phyloP scores from a whole-genome alignment of 441 rosid genomes.

The Arabidopsis hybrid region DNA sequence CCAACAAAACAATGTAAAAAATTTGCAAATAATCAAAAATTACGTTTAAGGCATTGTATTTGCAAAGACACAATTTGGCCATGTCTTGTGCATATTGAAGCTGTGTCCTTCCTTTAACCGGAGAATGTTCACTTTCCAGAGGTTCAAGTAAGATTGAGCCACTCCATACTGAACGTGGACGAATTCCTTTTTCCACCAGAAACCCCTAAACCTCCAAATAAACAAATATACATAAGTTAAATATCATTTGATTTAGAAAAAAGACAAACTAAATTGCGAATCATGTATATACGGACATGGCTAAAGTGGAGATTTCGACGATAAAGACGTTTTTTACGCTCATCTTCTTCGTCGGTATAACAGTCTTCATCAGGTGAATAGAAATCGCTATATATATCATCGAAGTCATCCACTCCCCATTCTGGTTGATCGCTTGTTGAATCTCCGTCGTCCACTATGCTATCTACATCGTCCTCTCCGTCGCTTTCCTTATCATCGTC shows the following conservation, averaged over 20 bases:
- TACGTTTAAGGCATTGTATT: background rate
- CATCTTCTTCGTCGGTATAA: conserved; percentile 2
- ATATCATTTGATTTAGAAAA: too few relatives aligned
- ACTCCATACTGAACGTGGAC: background rate
- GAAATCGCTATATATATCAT: background rate
- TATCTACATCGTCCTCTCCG: background rate
- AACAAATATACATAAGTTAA: too few relatives aligned
- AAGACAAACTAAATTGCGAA: background rate
- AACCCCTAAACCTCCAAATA: background rate
- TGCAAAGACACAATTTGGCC: background rate
- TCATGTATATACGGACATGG: background rate
- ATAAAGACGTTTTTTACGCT: background rate
- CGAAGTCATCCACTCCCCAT: background rate
- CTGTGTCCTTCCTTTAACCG: background rate
- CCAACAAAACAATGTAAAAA: background rate
- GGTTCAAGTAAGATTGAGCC: background rate
- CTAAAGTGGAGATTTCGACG: background rate
- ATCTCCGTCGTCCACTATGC: background rate
- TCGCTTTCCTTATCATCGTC: background rate
- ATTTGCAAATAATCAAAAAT: background rate
- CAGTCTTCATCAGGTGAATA: background rate
- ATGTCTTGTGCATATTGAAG: background rate
- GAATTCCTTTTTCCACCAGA: background rate
- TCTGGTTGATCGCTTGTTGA: background rate
- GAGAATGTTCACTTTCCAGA: background rate